A percentile compares a stretch with the other conserved stretches of the same genome.
Evolutionary conservation across 2,329 filamentous ascomycete species (phyloP).

Genomic region (Exophiala spinifera): DNA sequence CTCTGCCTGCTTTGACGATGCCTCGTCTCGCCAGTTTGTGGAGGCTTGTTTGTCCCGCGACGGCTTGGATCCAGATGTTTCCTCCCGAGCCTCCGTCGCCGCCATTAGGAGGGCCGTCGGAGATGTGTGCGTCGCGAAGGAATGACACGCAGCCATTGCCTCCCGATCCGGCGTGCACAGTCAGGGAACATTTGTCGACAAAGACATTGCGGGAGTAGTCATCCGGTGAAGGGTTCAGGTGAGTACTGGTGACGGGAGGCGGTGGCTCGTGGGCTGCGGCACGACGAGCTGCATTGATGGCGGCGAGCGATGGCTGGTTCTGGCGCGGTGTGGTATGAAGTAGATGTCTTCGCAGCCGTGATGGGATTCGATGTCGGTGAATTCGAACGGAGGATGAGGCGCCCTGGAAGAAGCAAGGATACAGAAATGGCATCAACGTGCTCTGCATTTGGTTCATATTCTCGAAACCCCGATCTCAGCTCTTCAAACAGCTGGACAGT

Average conservation of each 20-base stretch:
- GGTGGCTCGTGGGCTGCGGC: slow-evolving; percentile 18
- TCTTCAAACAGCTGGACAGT: not conserved
- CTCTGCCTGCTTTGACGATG: slow-evolving; percentile 50
- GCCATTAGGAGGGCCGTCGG: slow-evolving; percentile 87
- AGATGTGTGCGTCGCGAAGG: slow-evolving; percentile 82
- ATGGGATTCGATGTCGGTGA: slow-evolving; percentile 15
- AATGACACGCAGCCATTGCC: slow-evolving; percentile 95
- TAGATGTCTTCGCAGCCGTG: slow-evolving; percentile 18
- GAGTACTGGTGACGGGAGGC: slow-evolving; percentile 34
- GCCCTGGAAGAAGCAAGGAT: slow-evolving; percentile 31
- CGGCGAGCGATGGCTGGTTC: slow-evolving; percentile 6
- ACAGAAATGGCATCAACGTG: slow-evolving; percentile 36
- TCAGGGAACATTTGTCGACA: slow-evolving; percentile 78
- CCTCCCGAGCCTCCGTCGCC: slow-evolving; percentile 91
- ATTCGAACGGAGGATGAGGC: slow-evolving; percentile 19
- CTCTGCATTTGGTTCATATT: slow-evolving; percentile 14
- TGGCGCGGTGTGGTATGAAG: slow-evolving; percentile 2
- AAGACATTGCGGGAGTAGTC: slow-evolving; percentile 83
- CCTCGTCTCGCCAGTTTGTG: slow-evolving; percentile 83
- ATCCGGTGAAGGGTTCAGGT: slow-evolving; percentile 76
- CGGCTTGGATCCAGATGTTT: slow-evolving; percentile 89
- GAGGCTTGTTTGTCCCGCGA: slow-evolving; percentile 84
- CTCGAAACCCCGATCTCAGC: slow-evolving; percentile 11
- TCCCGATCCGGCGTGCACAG: slow-evolving; percentile 73
- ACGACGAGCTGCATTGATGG: slow-evolving; percentile 24